Conservation (phyloP, 345 rosid species). For the Durio zibethinus region DNA sequence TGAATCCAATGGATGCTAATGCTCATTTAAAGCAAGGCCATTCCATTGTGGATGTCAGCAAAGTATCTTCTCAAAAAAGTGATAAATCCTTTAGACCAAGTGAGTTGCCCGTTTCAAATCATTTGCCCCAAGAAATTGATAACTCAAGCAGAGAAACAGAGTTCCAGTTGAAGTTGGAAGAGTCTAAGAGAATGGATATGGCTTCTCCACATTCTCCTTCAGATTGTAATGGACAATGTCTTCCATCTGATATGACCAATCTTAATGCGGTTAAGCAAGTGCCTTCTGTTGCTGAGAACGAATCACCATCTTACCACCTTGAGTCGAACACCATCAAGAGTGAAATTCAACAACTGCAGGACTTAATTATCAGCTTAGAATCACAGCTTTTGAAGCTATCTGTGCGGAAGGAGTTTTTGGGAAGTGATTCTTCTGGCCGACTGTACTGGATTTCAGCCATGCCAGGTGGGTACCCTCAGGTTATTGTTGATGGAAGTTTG, state of each 20-base stretch:
- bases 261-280: conserved; percentile 29
- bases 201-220: conserved; percentile 18
- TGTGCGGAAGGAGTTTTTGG: conserved; percentile 76
- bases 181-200: conserved; percentile 21
- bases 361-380: conserved; percentile 52
- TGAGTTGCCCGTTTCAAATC: conserved; percentile 37
- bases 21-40: conserved; percentile 26
- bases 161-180: conserved; percentile 35
- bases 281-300: conserved; percentile 41
- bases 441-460: conserved; percentile 76
- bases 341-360: conserved; percentile 56
- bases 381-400: conserved; percentile 61
- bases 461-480: conserved; percentile 43
- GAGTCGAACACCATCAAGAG: conserved; percentile 54
- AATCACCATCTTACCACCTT: conserved; percentile 45
- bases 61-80: conserved; percentile 29
- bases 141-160: conserved; percentile 31
- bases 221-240: conserved; percentile 27
- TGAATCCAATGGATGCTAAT: conserved; percentile 22
- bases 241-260: conserved; percentile 28
- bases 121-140: conserved; percentile 33
- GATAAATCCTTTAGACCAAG: conserved; percentile 28
- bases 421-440: conserved; percentile 76
- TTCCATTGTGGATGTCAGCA: conserved; percentile 20
- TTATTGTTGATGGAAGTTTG: conserved; percentile 77